Percentiles rank a stretch among this genome's conserved stretches.
phyloP scores from a whole-genome alignment of 1,284 basidiomycete species.

The Fomitopsis betulina region DNA sequence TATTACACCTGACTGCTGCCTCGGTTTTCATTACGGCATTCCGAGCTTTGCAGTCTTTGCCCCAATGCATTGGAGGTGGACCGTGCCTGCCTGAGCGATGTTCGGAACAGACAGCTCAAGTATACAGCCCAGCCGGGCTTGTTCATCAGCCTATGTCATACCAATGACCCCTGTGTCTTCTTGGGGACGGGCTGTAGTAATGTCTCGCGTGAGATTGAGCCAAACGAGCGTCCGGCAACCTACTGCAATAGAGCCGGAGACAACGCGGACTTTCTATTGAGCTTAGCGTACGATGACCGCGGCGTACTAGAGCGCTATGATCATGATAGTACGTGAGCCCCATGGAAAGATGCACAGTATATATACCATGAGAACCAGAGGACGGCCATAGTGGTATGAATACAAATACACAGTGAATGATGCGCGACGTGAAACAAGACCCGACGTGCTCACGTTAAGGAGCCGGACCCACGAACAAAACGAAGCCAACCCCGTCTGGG shows the following conservation, averaged over 20 bases:
- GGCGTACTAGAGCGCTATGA: not conserved
- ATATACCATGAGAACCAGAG: not conserved
- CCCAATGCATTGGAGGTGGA: not conserved
- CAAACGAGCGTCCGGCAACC: not conserved
- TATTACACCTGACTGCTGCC: not conserved
- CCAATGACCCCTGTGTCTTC: not conserved
- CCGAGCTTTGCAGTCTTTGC: not conserved
- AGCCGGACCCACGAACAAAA: conserved; percentile 43
- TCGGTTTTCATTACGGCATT: not conserved
- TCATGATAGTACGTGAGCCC: not conserved
- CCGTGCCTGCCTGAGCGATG: not conserved
- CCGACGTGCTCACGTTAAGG: not conserved
- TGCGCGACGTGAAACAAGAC: not conserved
- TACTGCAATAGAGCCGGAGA: not conserved
- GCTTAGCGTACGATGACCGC: not conserved
- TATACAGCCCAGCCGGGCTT: not conserved
- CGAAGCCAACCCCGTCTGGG: conserved; percentile 45
- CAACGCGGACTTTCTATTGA: not conserved
- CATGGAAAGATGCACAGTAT: not conserved
- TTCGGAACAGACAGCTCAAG: not conserved
- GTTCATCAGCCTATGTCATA: not conserved
- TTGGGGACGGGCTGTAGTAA: not conserved
- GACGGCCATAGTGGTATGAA: not conserved
- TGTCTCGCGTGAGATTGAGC: not conserved
- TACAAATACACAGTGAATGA: not conserved